Evolutionary conservation across 495 filamentous ascomycete genomes (phyloP), one percentile per base, ranked within the genome.

Genomic region (Lepidopterella palustris): DNA sequence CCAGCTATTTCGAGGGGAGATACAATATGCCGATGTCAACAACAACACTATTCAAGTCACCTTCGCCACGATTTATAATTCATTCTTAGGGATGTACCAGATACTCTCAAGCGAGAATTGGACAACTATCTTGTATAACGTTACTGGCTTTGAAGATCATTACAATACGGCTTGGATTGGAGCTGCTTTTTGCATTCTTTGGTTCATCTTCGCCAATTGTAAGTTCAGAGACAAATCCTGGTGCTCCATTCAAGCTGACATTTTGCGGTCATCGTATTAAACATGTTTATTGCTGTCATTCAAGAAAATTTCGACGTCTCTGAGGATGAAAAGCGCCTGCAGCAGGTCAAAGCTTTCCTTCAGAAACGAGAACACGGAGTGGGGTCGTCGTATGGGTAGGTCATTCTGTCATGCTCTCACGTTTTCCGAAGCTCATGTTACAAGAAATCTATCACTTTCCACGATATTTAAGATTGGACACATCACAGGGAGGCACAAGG

Each of bases 211-310:
- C 20, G 82, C 89, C 25, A 95, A 90, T 68, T 97, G 68, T 72
- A 65, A 63, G 70, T 70, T 35, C 45, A 50, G 15, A 4, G 13
- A 25, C 3, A 26, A 5, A 24, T 5, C 50, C 25, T 32, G 2
- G 8, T 42, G 11, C 39, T 50, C 39, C 11, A n/a, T 21, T 11
- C 40, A 9, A 56, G 28, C 54, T 59, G 35, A 64, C 32, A 50
- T 20, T 11, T 45, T 11, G 21, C 45, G 66, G 64, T 97, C 70
- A 96, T 99, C 76, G 82, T 97, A 47, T 77, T 99, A 78, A 99
- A 96, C 70, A 99, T 99, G 93, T 99, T 99, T 76, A 99, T 99
- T 88, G 93, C 93, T 75, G 93, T 99, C 75, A 97, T 99, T 59
- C 93, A 99, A 72, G 93, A 99, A 71, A 99, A 95, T 70, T 99